Conservation (phyloP, 1,284 basidiomycete species). For the Trametes sp. region DNA sequence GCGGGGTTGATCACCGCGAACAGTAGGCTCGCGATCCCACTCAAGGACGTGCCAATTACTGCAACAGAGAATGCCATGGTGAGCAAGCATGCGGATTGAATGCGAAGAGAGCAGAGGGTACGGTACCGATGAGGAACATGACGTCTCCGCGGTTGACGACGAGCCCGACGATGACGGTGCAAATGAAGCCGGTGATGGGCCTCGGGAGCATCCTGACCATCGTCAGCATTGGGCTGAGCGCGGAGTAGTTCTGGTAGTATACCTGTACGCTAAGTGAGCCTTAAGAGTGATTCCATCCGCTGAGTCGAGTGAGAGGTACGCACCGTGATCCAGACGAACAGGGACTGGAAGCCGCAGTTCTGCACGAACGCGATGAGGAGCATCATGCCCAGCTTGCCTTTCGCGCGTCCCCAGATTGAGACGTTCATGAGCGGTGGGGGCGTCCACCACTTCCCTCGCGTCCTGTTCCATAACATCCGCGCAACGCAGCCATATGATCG, state of each 20-base stretch:
- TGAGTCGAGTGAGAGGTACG: slow-evolving; percentile 10
- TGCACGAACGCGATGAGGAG: neutral
- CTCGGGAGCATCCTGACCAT: slow-evolving; percentile 84
- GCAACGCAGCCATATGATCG: too few species aligned
- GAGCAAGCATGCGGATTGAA: neutral
- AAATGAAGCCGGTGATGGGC: slow-evolving; percentile 71
- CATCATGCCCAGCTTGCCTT: neutral
- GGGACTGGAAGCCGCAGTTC: neutral
- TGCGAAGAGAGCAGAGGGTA: neutral
- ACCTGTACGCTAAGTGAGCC: too few species aligned
- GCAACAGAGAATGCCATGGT: neutral
- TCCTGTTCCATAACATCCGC: too few species aligned
- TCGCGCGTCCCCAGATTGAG: neutral
- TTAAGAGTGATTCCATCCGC: too few species aligned
- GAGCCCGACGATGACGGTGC: slow-evolving; percentile 73
- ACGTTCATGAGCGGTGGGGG: neutral
- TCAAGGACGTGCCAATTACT: slow-evolving; percentile 67
- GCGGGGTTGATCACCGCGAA: slow-evolving; percentile 74
- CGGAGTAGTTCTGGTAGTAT: slow-evolving; percentile 72
- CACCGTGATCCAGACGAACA: slow-evolving; percentile 60
- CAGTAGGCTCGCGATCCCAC: slow-evolving; percentile 69
- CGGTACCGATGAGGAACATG: slow-evolving; percentile 62
- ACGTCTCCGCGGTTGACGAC: slow-evolving; percentile 64
- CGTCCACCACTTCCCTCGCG: slow-evolving; percentile 35
- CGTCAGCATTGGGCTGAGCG: slow-evolving; percentile 65